These are phyloP conservation scores for Nannochloris sp. DNA, from an alignment of 139 green algal species.

Conservation along the genomic window DNA sequence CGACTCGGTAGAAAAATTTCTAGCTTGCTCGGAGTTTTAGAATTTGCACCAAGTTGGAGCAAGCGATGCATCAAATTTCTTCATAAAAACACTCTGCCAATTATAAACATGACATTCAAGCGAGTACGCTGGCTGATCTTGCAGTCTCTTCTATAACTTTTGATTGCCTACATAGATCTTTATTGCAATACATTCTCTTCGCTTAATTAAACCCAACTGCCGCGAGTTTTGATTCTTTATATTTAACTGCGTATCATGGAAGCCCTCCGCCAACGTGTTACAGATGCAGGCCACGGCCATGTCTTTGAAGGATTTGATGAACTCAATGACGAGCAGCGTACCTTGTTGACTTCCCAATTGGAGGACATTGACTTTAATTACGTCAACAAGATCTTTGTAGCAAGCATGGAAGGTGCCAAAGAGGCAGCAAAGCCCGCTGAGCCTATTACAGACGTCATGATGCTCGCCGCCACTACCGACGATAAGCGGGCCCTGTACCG, in stretches of 20 bases:
- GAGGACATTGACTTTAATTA: conserved; percentile 41
- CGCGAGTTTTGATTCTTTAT: too few species aligned
- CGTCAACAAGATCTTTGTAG: conserved; percentile 35
- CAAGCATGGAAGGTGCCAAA: conserved; percentile 29
- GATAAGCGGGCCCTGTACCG: conserved; percentile 31
- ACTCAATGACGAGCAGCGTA: conserved; percentile 31
- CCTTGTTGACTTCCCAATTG: conserved; percentile 13
- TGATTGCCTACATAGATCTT: too few species aligned
- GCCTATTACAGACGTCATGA: conserved; percentile 16
- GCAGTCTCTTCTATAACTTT: too few species aligned
- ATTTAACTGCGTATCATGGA: background rate
- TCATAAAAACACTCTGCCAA: too few species aligned
- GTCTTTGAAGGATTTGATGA: background rate
- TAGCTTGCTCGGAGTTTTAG: too few species aligned
- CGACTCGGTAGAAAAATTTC: too few species aligned
- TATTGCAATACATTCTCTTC: too few species aligned
- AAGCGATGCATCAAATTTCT: too few species aligned
- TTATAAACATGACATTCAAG: too few species aligned
- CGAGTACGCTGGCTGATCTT: too few species aligned
- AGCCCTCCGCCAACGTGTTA: background rate
- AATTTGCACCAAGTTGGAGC: too few species aligned
- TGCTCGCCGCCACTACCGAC: conserved; percentile 10
- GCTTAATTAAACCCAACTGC: too few species aligned
- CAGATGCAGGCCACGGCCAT: background rate
- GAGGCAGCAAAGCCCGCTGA: background rate